Conservation (phyloP, 139 green algal genomes). For the Auxenochlorella protothecoides region DNA sequence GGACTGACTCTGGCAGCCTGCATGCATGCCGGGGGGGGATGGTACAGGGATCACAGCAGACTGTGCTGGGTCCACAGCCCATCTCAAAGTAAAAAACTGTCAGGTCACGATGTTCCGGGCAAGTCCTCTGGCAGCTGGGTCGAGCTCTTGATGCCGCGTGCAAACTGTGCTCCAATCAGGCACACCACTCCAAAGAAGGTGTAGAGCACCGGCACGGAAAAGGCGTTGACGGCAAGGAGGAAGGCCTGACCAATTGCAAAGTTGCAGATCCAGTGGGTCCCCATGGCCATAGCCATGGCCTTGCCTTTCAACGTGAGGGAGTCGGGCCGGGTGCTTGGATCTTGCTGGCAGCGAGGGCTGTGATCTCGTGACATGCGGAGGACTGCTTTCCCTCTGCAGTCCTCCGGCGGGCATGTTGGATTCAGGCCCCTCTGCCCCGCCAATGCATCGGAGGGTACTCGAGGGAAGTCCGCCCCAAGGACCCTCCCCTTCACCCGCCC, state of each 20-base stretch:
- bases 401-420: too few species aligned
- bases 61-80: not conserved
- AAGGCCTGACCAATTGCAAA: constrained; percentile 78
- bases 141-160: constrained; percentile 51
- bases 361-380: too few species aligned
- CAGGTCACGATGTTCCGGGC: too few species aligned
- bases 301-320: constrained; percentile 16
- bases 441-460: too few species aligned
- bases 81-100: constrained; percentile 36
- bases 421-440: too few species aligned
- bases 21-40: constrained; percentile 16
- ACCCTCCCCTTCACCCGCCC: constrained; percentile 7
- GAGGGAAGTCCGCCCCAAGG: not conserved
- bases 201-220: constrained; percentile 57
- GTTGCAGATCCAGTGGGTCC: constrained; percentile 72
- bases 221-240: constrained; percentile 38
- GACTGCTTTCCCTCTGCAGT: too few species aligned
- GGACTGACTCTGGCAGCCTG: not conserved
- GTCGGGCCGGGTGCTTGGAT: not conserved
- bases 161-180: constrained; percentile 42
- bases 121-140: too few species aligned
- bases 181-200: constrained; percentile 65
- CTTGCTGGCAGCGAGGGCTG: too few species aligned
- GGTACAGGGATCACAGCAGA: too few species aligned
- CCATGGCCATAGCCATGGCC: constrained; percentile 48